These are phyloP conservation scores for Yarrowia galli DNA, from an alignment of 1,139 yeast species.

Conservation along the genomic window DNA sequence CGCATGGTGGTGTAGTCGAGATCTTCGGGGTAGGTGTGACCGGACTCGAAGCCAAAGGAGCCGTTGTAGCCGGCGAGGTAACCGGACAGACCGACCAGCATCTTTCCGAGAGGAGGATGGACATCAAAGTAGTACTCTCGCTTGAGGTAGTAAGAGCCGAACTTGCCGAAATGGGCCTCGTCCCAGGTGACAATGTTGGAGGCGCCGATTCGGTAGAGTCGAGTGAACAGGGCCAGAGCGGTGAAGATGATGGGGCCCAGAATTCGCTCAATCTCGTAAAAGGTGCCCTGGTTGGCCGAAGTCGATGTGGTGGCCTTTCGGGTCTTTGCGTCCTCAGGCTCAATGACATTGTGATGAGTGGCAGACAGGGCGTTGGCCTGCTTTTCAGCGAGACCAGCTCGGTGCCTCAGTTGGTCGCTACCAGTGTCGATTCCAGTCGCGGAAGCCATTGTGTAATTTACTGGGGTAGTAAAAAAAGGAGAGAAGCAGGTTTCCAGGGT, in stretches of 20 bases:
- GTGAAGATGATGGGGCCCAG: conserved; percentile 67
- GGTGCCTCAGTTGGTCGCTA: conserved; percentile 37
- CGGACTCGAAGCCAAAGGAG: conserved; percentile 92
- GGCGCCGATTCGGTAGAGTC: conserved; percentile 71
- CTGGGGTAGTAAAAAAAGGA: no score
- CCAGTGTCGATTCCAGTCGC: conserved; percentile 38
- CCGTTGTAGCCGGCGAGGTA: conserved; percentile 95
- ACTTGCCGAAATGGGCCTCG: conserved; percentile 73
- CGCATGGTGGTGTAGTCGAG: conserved; percentile 92
- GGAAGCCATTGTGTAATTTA: conserved; percentile 22
- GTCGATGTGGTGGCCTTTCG: background rate
- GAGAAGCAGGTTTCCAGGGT: no score
- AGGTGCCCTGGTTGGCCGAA: background rate
- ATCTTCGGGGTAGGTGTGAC: conserved; percentile 82
- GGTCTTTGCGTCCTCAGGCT: conserved; percentile 23
- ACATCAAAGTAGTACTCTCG: conserved; percentile 97
- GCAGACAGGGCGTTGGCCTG: conserved; percentile 21
- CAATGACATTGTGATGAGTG: conserved; percentile 26
- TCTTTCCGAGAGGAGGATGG: conserved; percentile 97
- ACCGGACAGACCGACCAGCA: conserved; percentile 95
- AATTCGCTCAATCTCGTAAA: conserved; percentile 31
- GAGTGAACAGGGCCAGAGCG: conserved; percentile 65
- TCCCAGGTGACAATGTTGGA: conserved; percentile 88
- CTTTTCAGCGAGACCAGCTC: conserved; percentile 23
- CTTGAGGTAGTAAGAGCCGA: conserved; percentile 90